Percentiles rank a stretch among this genome's conserved stretches.
Conservation (phyloP, 345 rosid species). For the Geranium rotundifolium region DNA sequence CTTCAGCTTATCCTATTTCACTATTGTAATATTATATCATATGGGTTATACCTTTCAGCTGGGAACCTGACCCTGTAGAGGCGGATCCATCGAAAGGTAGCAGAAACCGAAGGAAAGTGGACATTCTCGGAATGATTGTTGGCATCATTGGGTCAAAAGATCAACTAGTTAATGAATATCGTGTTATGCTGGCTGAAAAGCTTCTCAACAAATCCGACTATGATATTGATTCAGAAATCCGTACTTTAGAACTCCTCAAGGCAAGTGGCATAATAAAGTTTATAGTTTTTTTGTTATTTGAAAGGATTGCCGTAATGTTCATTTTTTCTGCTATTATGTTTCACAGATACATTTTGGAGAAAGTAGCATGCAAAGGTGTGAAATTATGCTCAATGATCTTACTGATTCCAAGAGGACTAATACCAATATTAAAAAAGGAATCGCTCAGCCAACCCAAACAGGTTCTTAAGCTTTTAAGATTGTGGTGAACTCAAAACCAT, state of each 20-base stretch:
- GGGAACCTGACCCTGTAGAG: slow-evolving; percentile 98
- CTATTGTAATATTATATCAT: slow-evolving; percentile 7
- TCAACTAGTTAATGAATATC: slow-evolving; percentile 87
- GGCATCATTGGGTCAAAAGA: slow-evolving; percentile 93
- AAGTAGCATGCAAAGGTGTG: slow-evolving; percentile 92
- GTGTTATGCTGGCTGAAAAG: slow-evolving; percentile 93
- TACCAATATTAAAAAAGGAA: slow-evolving; percentile 61
- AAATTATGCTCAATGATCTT: slow-evolving; percentile 94
- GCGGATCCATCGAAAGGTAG: slow-evolving; percentile 87
- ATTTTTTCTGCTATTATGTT: slow-evolving; percentile 5
- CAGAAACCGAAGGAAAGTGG: slow-evolving; percentile 69
- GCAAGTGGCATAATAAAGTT: slow-evolving; percentile 18
- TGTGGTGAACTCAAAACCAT: not conserved
- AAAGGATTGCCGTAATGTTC: slow-evolving; percentile 2
- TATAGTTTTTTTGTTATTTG: not conserved
- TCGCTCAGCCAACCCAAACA: slow-evolving; percentile 35
- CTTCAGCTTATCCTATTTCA: not conserved
- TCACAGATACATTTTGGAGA: slow-evolving; percentile 94
- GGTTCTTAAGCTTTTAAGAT: slow-evolving; percentile 22
- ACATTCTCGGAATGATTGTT: slow-evolving; percentile 90
- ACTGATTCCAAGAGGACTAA: slow-evolving; percentile 94
- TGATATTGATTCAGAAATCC: slow-evolving; percentile 85
- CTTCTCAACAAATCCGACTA: slow-evolving; percentile 92
- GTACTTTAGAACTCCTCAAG: slow-evolving; percentile 97
- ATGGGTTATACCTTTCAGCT: slow-evolving; percentile 37